Evolutionary conservation across 2,329 filamentous ascomycete genomes (phyloP).

Genomic region (Pezicula radicicola): DNA sequence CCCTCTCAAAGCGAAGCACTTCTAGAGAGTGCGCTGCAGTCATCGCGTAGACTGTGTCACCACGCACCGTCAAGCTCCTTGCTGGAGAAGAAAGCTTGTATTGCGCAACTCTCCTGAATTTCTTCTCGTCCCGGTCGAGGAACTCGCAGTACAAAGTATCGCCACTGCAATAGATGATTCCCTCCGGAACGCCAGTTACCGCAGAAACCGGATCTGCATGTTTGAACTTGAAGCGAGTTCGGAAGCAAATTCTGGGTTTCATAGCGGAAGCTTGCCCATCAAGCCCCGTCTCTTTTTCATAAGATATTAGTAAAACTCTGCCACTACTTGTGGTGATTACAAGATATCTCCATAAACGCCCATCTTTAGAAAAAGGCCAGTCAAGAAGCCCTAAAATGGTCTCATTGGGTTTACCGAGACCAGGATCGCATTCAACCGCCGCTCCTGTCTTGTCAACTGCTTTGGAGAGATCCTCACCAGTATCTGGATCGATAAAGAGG

Average conservation of each 20-base stretch:
- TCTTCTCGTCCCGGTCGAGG: conserved; percentile 49
- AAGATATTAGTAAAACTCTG: conserved; percentile 53
- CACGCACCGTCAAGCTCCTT: conserved; percentile 43
- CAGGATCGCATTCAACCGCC: conserved; percentile 46
- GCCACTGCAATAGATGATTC: conserved; percentile 55
- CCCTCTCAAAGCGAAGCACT: conserved; percentile 40
- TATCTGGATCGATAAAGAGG: conserved; percentile 54
- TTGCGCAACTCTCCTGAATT: conserved; percentile 43
- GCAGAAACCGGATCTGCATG: conserved; percentile 50
- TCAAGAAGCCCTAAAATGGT: conserved; percentile 59
- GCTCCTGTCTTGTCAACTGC: conserved; percentile 40
- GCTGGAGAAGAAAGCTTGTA: conserved; percentile 52
- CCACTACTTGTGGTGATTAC: conserved; percentile 56
- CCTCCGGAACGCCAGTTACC: conserved; percentile 50
- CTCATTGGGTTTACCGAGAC: conserved; percentile 55
- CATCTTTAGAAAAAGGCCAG: conserved; percentile 58
- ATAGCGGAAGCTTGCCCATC: background rate
- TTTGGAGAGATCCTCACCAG: conserved; percentile 47
- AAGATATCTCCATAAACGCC: conserved; percentile 59
- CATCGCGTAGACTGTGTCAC: conserved; percentile 45
- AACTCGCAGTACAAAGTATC: conserved; percentile 52
- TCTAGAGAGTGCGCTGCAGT: conserved; percentile 54
- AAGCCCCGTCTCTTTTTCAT: conserved; percentile 32
- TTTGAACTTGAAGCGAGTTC: conserved; percentile 48
- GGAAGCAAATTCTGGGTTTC: conserved; percentile 43